Conservation (phyloP, 2,329 filamentous ascomycete genomes). For the Xylaria polymorpha region DNA sequence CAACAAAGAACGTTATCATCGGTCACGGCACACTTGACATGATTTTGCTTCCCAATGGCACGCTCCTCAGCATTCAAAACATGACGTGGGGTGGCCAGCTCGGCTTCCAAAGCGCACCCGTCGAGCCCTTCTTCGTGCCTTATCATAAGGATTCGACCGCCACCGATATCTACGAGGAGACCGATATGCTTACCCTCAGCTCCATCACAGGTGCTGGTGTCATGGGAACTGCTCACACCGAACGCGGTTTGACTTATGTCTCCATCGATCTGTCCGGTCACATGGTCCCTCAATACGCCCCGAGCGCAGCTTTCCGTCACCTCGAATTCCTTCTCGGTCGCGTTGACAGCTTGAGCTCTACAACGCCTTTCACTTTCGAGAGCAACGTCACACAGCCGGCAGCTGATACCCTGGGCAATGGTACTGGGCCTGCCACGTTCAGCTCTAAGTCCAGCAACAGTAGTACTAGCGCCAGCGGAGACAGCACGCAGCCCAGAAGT, state of each 20-base stretch:
- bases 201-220: conserved; percentile 72
- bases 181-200: conserved; percentile 45
- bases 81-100: conserved; percentile 81
- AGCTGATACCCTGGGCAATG: conserved; percentile 44
- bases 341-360: conserved; percentile 58
- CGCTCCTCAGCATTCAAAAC: conserved; percentile 79
- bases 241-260: conserved; percentile 80
- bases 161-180: conserved; percentile 42
- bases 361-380: conserved; percentile 46
- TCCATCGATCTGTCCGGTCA: conserved; percentile 74
- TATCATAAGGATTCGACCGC: conserved; percentile 60
- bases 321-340: conserved; percentile 81
- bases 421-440: conserved; percentile 43
- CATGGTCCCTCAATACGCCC: conserved; percentile 75
- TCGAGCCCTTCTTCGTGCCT: conserved; percentile 75
- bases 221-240: conserved; percentile 76
- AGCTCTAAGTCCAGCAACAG: not conserved
- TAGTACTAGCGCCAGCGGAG: not conserved
- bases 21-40: conserved; percentile 78
- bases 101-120: conserved; percentile 73
- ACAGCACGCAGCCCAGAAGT: not conserved
- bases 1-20: conserved; percentile 77
- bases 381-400: conserved; percentile 44
- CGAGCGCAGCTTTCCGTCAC: conserved; percentile 75
- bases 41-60: conserved; percentile 75